A percentile compares a stretch with the other conserved stretches of the same genome.
Evolutionary conservation across 768 basidiomycete genomes (phyloP).

Genomic region (Austroboletus eburneus): DNA sequence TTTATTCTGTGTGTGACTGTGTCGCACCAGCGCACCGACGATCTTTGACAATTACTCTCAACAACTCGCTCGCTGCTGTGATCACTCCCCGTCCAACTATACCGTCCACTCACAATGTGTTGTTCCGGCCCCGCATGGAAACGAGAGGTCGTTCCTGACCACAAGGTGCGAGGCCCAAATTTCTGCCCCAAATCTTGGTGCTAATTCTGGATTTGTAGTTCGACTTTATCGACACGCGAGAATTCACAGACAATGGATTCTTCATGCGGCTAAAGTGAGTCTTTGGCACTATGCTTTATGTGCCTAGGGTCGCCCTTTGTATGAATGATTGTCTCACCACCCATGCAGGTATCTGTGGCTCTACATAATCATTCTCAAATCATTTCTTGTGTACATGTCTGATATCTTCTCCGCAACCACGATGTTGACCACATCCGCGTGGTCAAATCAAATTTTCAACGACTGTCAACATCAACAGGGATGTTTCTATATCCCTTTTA

Average conservation of each 20-base stretch:
- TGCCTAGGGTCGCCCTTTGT: not conserved
- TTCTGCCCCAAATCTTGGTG: not conserved
- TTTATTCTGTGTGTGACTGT: constrained; percentile 31
- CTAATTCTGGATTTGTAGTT: constrained; percentile 51
- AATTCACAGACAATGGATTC: constrained; percentile 87
- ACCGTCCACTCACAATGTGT: constrained; percentile 19
- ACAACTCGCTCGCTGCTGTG: constrained; percentile 23
- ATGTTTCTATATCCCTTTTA: constrained; percentile 85
- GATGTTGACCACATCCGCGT: constrained; percentile 86
- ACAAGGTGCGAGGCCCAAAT: constrained; percentile 65
- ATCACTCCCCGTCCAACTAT: constrained; percentile 13
- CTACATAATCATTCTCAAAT: constrained; percentile 91
- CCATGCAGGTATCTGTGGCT: constrained; percentile 79
- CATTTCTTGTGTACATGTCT: constrained; percentile 92
- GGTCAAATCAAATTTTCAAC: constrained; percentile 89
- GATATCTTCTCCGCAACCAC: constrained; percentile 98
- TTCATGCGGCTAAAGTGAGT: constrained; percentile 81
- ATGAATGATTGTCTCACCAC: constrained; percentile 10
- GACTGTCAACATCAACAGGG: constrained; percentile 59
- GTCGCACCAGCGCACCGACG: constrained; percentile 28
- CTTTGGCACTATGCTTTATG: not conserved
- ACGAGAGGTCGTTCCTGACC: constrained; percentile 94
- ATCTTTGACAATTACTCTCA: constrained; percentile 21
- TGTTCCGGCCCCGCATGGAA: constrained; percentile 89
- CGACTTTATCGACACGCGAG: constrained; percentile 92